Conservation (phyloP, 1,284 basidiomycete species). For the Wallemia mellicola region DNA sequence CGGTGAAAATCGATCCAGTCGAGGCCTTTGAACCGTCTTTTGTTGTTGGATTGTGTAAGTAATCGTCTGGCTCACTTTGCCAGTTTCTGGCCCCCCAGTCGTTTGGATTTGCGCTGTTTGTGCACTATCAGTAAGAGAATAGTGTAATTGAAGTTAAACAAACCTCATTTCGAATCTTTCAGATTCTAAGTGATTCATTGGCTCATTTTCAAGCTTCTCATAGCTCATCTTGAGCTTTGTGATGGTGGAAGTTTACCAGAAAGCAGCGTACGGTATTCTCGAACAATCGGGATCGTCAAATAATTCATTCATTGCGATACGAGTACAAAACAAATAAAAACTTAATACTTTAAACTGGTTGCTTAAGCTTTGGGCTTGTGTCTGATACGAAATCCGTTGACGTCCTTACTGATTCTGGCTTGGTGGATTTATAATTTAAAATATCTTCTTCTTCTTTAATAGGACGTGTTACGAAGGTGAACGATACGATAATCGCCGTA, state of each 20-base stretch:
- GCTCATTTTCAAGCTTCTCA: neutral
- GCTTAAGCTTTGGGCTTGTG: neutral
- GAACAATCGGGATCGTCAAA: too few species aligned
- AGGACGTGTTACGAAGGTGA: neutral
- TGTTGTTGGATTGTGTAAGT: conserved; percentile 13
- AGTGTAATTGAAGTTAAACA: neutral
- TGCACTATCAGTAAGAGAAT: neutral
- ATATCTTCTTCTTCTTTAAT: neutral
- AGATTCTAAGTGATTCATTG: neutral
- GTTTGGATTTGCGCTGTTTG: neutral
- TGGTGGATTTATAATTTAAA: too few species aligned
- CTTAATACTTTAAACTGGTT: neutral
- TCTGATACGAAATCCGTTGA: neutral
- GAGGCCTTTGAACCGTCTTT: neutral
- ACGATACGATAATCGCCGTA: neutral
- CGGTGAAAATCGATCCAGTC: conserved; percentile 21
- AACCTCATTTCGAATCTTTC: neutral
- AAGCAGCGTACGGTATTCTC: neutral
- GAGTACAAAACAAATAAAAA: neutral
- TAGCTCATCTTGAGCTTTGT: neutral
- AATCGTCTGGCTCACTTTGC: conserved; percentile 16
- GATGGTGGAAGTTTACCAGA: neutral
- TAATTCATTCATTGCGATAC: neutral
- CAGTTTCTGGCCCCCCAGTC: neutral
- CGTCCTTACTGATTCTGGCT: too few species aligned